Evolutionary conservation across 768 basidiomycete genomes (phyloP).

Genomic region (Boletellus ananas): DNA sequence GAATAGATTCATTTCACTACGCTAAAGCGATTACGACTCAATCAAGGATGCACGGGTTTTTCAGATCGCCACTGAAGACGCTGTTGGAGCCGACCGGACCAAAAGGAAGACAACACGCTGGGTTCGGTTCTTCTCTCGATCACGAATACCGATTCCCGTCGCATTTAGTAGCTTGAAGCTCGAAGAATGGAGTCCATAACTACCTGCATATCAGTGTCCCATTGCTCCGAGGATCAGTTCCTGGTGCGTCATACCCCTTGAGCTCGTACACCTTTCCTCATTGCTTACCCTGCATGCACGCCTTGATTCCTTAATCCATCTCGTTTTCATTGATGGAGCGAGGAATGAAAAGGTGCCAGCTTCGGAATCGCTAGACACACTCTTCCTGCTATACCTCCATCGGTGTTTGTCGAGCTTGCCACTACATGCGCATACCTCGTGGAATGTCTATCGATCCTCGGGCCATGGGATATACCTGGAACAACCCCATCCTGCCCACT

Average conservation of each 20-base stretch:
- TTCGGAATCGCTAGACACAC: not conserved
- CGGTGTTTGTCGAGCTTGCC: not conserved
- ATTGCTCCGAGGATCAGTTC: slow-evolving; percentile 13
- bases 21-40: not conserved
- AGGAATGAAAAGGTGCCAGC: not conserved
- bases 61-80: not conserved
- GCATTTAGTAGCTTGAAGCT: not conserved
- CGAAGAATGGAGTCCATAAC: not conserved
- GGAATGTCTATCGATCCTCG: not conserved
- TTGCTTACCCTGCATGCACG: not conserved
- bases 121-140: not conserved
- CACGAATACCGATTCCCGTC: not conserved
- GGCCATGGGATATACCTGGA: not conserved
- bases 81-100: not conserved
- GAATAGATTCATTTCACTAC: not conserved
- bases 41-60: not conserved
- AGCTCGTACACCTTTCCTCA: not conserved
- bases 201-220: not conserved
- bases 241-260: slow-evolving; percentile 6
- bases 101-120: not conserved
- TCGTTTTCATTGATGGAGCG: not conserved
- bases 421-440: slow-evolving; percentile 12
- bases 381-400: not conserved
- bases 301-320: not conserved
- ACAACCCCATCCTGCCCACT: not conserved